Percentiles rank a stretch among this genome's conserved stretches.
Conservation (phyloP, 139 green algal species). For the Chlorella sp. region DNA sequence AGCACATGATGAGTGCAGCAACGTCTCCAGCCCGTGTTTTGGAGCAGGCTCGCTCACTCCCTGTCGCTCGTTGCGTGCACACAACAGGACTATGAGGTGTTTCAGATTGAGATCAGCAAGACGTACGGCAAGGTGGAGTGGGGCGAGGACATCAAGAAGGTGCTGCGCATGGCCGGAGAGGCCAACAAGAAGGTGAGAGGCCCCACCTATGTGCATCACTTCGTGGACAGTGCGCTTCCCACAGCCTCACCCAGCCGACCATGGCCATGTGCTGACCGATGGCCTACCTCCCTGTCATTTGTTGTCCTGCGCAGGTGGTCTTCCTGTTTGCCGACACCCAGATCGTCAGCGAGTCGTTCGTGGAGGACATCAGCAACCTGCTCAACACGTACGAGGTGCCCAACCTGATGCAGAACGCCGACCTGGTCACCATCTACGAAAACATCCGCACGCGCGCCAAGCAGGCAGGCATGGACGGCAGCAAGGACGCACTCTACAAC, state of each 20-base stretch:
- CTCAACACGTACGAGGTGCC: conserved; percentile 77
- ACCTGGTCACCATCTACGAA: conserved; percentile 52
- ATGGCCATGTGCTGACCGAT: conserved; percentile 16
- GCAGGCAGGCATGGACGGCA: conserved; percentile 50
- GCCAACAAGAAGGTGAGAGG: conserved; percentile 46
- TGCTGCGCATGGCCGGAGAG: conserved; percentile 55
- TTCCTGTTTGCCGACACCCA: conserved; percentile 78
- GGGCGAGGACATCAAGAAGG: conserved; percentile 48
- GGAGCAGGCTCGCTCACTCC: too few relatives aligned
- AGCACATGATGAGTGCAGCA: too few relatives aligned
- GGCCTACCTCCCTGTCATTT: conserved; percentile 32
- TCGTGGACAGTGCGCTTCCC: too few relatives aligned
- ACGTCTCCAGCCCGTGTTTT: too few relatives aligned
- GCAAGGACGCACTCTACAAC: conserved; percentile 54
- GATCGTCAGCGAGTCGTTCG: conserved; percentile 62
- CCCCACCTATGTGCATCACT: too few relatives aligned
- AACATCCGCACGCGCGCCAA: conserved; percentile 58
- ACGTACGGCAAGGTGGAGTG: conserved; percentile 64
- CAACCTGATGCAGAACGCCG: conserved; percentile 59
- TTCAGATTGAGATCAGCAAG: conserved; percentile 71
- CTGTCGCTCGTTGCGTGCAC: not conserved
- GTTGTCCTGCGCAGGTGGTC: conserved; percentile 29
- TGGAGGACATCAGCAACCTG: conserved; percentile 79
- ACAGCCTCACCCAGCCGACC: too few relatives aligned
- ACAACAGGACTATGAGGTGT: conserved; percentile 42